Conservation (phyloP, 257 asterid species). For the Mentha longifolia region DNA sequence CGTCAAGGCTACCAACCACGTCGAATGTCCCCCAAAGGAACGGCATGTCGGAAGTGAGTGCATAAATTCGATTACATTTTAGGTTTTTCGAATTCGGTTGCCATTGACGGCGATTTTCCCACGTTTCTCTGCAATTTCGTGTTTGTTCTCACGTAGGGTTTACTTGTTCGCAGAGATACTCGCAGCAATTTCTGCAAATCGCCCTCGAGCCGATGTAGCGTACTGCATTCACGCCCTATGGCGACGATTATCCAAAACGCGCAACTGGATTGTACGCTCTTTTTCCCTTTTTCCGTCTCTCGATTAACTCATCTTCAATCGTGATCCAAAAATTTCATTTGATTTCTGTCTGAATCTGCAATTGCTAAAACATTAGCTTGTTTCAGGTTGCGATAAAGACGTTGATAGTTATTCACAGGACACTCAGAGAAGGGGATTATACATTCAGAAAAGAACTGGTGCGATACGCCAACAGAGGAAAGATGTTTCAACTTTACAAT, state of each 20-base stretch:
- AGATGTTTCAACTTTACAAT: constrained; percentile 66
- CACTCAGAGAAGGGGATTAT: constrained; percentile 88
- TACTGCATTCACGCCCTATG: constrained; percentile 86
- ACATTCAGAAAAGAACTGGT: constrained; percentile 74
- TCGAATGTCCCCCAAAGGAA: constrained; percentile 85
- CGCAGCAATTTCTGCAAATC: constrained; percentile 55
- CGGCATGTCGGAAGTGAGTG: constrained; percentile 83
- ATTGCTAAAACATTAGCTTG: neutral
- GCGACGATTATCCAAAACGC: constrained; percentile 73
- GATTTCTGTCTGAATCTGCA: neutral
- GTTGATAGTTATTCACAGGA: constrained; percentile 80
- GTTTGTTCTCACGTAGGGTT: neutral
- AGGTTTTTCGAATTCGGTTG: neutral
- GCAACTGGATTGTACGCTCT: constrained; percentile 71
- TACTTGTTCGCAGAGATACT: constrained; percentile 55
- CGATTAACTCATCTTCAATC: neutral
- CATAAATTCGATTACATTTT: constrained; percentile 17
- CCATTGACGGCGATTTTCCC: neutral
- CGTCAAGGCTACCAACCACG: constrained; percentile 89
- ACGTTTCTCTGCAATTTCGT: no score
- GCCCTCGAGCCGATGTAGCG: constrained; percentile 89
- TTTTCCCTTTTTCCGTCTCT: neutral
- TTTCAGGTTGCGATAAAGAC: constrained; percentile 81
- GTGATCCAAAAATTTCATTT: neutral
- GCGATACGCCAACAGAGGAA: constrained; percentile 65